Percentiles rank a stretch among this genome's conserved stretches.
phyloP scores from a whole-genome alignment of 306 rosid species.

The Chamaecrista fasciculata region DNA sequence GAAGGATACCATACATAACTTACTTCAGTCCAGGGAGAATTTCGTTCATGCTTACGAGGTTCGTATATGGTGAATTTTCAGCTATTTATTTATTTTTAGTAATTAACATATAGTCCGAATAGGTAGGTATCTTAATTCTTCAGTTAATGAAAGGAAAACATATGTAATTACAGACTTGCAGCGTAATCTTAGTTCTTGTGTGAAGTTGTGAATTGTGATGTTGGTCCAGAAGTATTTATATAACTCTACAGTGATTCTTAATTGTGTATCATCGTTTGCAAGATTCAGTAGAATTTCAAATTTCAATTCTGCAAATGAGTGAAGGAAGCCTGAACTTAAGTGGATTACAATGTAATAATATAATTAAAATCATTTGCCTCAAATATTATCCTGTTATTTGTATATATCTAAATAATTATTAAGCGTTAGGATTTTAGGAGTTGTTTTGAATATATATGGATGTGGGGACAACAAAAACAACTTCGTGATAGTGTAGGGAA shows the following conservation, averaged over 20 bases:
- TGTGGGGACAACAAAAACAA: neutral
- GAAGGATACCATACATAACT: constrained; percentile 53
- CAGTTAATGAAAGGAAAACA: too few species aligned
- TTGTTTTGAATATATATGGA: neutral
- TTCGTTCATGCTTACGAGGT: constrained; percentile 75
- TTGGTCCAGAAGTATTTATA: neutral
- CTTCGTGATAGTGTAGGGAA: neutral
- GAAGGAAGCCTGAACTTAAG: constrained; percentile 12
- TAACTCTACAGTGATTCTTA: neutral
- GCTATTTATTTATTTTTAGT: too few species aligned
- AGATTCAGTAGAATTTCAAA: neutral
- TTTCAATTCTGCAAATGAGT: neutral
- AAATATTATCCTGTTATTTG: neutral
- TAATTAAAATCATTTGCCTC: neutral
- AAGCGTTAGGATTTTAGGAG: neutral
- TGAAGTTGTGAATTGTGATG: too few species aligned
- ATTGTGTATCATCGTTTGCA: neutral
- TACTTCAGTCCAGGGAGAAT: constrained; percentile 56
- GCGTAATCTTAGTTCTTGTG: neutral
- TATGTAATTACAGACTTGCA: too few species aligned
- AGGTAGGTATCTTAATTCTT: too few species aligned
- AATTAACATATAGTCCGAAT: too few species aligned
- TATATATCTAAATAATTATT: neutral
- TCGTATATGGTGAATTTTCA: neutral
- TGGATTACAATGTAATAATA: neutral